These are phyloP conservation scores for Hemileccinum rubropunctum DNA, from an alignment of 768 basidiomycete genomes.

Conservation along the genomic window DNA sequence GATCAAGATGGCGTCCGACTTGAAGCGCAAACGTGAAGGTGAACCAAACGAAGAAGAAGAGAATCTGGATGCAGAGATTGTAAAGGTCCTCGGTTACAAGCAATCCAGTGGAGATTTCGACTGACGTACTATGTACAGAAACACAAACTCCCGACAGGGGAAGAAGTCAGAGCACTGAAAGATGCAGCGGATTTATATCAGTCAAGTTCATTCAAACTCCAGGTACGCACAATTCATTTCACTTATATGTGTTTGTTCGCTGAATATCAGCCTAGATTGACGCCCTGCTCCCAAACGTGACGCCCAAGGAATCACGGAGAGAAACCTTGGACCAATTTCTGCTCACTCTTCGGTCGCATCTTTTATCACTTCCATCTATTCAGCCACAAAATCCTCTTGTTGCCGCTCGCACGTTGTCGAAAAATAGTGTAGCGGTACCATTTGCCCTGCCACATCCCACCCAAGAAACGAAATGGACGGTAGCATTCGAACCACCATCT, in stretches of 20 bases:
- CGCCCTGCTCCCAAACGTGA: slow-evolving; percentile 72
- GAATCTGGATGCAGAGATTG: not conserved
- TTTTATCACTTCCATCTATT: slow-evolving; percentile 57
- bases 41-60: not conserved
- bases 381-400: slow-evolving; percentile 62
- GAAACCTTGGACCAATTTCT: slow-evolving; percentile 69
- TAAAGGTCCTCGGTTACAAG: slow-evolving; percentile 16
- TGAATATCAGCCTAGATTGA: slow-evolving; percentile 54
- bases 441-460: slow-evolving; percentile 69
- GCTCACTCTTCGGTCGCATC: slow-evolving; percentile 60
- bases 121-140: slow-evolving; percentile 15
- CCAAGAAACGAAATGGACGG: slow-evolving; percentile 85
- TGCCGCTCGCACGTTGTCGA: slow-evolving; percentile 54
- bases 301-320: slow-evolving; percentile 53
- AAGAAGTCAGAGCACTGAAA: slow-evolving; percentile 68
- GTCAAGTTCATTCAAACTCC: slow-evolving; percentile 81
- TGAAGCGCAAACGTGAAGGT: slow-evolving; percentile 28
- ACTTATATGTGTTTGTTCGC: not conserved
- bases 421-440: slow-evolving; percentile 60
- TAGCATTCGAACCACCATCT: slow-evolving; percentile 73
- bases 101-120: not conserved
- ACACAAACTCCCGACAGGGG: slow-evolving; percentile 59
- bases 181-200: slow-evolving; percentile 72
- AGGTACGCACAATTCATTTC: slow-evolving; percentile 43
- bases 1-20: slow-evolving; percentile 19